phyloP scores from a whole-genome alignment of 371 early-diverging fungal genomes.

The Neoconidiobolus thromboides region DNA sequence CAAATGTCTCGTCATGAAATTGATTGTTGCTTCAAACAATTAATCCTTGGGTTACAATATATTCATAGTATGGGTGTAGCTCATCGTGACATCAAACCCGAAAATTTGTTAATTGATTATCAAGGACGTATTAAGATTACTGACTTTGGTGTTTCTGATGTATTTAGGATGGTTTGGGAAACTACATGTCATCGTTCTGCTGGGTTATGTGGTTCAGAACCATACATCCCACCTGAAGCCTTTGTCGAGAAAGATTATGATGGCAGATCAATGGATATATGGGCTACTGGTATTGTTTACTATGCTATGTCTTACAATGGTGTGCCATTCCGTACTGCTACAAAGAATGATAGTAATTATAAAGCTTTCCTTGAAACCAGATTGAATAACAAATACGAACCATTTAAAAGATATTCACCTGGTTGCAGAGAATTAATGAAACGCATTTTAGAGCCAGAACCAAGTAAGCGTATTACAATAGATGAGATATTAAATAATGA shows the following conservation, averaged over 20 bases:
- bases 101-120: conserved; percentile 78
- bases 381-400: conserved; percentile 25
- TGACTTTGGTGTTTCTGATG: conserved; percentile 93
- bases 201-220: conserved; percentile 70
- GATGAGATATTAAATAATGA: conserved; percentile 32
- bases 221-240: conserved; percentile 85
- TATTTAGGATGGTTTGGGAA: conserved; percentile 68
- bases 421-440: conserved; percentile 36
- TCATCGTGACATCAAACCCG: conserved; percentile 74
- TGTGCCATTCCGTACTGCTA: conserved; percentile 57
- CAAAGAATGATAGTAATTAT: conserved; percentile 37
- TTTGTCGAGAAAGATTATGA: conserved; percentile 45
- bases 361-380: conserved; percentile 28
- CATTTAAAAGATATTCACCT: conserved; percentile 31
- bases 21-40: conserved; percentile 80
- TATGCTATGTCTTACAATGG: conserved; percentile 56
- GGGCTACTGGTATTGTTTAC: conserved; percentile 69
- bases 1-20: conserved; percentile 54
- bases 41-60: conserved; percentile 73
- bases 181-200: conserved; percentile 35
- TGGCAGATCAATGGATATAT: conserved; percentile 60
- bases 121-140: conserved; percentile 83
- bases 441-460: conserved; percentile 62
- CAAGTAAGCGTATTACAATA: conserved; percentile 38
- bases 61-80: conserved; percentile 89